These are phyloP conservation scores for Ambrosia hybrid DNA, from an alignment of 140 eudicot genomes.

Conservation along the genomic window DNA sequence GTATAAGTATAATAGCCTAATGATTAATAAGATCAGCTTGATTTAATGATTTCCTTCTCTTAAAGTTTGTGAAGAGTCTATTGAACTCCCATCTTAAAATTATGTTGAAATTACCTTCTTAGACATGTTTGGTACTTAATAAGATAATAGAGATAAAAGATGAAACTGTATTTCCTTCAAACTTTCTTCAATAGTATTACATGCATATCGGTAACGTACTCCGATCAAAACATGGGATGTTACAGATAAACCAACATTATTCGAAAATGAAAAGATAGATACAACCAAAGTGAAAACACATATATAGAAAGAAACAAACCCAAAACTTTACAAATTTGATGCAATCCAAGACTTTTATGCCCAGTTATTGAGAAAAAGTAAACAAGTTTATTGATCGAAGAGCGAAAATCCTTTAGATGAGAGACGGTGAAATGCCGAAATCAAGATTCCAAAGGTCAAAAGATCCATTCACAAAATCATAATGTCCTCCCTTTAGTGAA, in stretches of 20 bases:
- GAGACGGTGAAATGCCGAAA: slow-evolving; percentile 51
- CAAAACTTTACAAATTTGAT: slow-evolving; percentile 20
- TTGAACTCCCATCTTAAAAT: no score
- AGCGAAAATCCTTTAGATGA: slow-evolving; percentile 22
- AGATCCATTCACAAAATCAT: slow-evolving; percentile 73
- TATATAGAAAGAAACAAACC: slow-evolving; percentile 21
- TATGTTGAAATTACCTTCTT: no score
- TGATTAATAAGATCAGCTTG: no score
- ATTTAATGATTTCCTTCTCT: no score
- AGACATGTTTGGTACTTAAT: no score
- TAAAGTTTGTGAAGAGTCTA: no score
- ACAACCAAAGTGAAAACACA: slow-evolving; percentile 23
- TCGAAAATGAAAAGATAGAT: background rate
- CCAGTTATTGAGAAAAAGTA: slow-evolving; percentile 32
- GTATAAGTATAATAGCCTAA: no score
- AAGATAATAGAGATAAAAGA: background rate
- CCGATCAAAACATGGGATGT: background rate
- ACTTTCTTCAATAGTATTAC: background rate
- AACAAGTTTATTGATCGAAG: background rate
- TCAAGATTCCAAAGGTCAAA: slow-evolving; percentile 86
- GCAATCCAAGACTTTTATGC: slow-evolving; percentile 19
- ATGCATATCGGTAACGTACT: background rate
- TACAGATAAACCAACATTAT: slow-evolving; percentile 26
- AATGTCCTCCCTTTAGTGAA: slow-evolving; percentile 75
- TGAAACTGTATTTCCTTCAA: background rate